phyloP scores from a whole-genome alignment of 345 rosid genomes.

The Salix koriyanagi region DNA sequence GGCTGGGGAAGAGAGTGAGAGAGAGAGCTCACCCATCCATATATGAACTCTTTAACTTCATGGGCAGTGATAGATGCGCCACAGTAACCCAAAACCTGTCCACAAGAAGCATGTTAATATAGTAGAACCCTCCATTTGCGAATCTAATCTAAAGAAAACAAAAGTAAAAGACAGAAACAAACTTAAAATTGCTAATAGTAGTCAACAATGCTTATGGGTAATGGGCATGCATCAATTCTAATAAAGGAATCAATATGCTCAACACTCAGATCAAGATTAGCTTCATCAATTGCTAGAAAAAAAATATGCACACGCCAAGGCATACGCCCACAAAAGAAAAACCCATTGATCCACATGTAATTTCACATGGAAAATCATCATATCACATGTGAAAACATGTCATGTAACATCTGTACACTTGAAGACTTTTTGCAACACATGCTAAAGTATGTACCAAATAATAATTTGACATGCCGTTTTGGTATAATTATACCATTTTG shows the following conservation, averaged over 20 bases:
- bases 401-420: background rate
- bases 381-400: background rate
- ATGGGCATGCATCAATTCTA: background rate
- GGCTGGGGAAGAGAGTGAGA: background rate
- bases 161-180: background rate
- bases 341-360: background rate
- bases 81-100: slow-evolving; percentile 32
- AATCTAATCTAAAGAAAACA: background rate
- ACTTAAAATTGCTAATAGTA: background rate
- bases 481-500: background rate
- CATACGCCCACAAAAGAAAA: background rate
- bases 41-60: slow-evolving; percentile 17
- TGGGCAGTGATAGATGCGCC: slow-evolving; percentile 13
- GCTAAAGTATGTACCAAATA: background rate
- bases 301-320: background rate
- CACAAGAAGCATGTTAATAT: background rate
- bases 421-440: background rate
- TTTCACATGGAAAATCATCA: background rate
- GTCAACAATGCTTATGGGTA: background rate
- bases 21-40: slow-evolving; percentile 30
- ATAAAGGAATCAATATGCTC: background rate
- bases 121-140: background rate
- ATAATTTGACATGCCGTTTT: background rate
- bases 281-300: background rate
- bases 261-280: background rate